Percentiles rank a stretch among this genome's conserved stretches.
These are phyloP conservation scores for Sporothrix euskadiensis DNA, from an alignment of 2,329 filamentous ascomycete genomes.

Conservation along the genomic window DNA sequence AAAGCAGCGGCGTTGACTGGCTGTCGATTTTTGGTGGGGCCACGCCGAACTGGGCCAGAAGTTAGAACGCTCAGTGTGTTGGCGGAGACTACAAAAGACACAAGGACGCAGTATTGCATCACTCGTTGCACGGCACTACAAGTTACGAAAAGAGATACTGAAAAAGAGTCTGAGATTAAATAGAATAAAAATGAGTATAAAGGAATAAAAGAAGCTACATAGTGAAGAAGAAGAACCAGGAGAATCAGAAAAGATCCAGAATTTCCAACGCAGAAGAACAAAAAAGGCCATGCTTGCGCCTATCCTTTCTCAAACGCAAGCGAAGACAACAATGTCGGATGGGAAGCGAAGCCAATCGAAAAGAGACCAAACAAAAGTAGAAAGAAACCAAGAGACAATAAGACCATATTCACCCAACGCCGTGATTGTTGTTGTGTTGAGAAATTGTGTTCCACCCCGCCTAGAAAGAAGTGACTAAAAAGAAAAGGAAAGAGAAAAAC, in stretches of 20 bases:
- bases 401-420: not conserved
- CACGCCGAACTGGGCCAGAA: not conserved
- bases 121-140: not conserved
- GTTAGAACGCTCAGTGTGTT: not conserved
- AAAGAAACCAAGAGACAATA: not conserved
- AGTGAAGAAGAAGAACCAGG: not conserved
- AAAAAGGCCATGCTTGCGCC: slow-evolving; percentile 7
- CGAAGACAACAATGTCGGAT: too few relatives aligned
- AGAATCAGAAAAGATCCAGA: not conserved
- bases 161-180: not conserved
- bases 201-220: not conserved
- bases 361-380: not conserved
- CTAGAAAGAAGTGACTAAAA: not conserved
- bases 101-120: not conserved
- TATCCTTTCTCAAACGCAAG: not conserved
- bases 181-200: not conserved
- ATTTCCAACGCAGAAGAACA: not conserved
- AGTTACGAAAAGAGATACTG: not conserved
- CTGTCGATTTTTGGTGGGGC: not conserved
- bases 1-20: not conserved
- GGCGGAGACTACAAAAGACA: not conserved
- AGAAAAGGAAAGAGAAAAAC: not conserved
- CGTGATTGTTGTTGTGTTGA: not conserved
- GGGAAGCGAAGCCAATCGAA: not conserved
- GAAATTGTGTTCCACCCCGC: not conserved